Evolutionary conservation across 495 filamentous ascomycete species (phyloP).

Genomic region (Choiromyces venosus): DNA sequence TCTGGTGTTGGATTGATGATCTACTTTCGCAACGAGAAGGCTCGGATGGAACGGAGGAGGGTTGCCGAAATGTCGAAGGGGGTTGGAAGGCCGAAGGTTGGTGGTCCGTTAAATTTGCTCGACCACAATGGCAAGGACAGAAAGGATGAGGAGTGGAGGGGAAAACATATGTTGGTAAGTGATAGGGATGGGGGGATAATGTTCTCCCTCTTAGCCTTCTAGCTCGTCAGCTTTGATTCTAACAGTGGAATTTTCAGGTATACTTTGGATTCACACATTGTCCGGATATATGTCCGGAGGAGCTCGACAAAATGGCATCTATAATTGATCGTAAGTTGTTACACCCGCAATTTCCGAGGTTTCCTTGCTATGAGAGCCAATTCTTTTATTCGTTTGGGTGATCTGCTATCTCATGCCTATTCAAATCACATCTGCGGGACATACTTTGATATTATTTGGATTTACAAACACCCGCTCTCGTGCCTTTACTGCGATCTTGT

Average conservation of each 20-base stretch:
- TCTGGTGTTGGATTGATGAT: conserved; percentile 69
- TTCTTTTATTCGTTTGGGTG: not conserved
- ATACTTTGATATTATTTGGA: not conserved
- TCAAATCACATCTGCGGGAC: not conserved
- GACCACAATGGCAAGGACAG: conserved; percentile 75
- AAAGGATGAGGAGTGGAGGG: conserved; percentile 71
- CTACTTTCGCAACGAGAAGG: conserved; percentile 90
- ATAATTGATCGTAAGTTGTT: conserved; percentile 77
- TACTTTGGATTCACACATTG: conserved; percentile 99
- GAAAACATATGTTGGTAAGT: conserved; percentile 69
- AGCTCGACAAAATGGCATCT: conserved; percentile 94
- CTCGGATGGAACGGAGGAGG: conserved; percentile 74
- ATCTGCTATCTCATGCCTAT: not conserved
- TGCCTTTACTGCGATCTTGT: not conserved
- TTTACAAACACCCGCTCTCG: not conserved
- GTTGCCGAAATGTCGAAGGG: conserved; percentile 89
- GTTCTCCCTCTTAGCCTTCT: not conserved
- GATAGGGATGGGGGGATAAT: not conserved
- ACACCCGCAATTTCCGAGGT: conserved; percentile 31
- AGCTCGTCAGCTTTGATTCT: not conserved
- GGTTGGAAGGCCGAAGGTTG: conserved; percentile 85
- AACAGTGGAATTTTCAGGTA: conserved; percentile 50
- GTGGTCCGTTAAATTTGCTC: conserved; percentile 73
- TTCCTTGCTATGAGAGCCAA: not conserved
- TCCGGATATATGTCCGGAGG: conserved; percentile 97